Evolutionary conservation across 1,284 basidiomycete species (phyloP), one percentile per base, ranked within the genome.

Genomic region (Pseudozyma tsukubaensis): DNA sequence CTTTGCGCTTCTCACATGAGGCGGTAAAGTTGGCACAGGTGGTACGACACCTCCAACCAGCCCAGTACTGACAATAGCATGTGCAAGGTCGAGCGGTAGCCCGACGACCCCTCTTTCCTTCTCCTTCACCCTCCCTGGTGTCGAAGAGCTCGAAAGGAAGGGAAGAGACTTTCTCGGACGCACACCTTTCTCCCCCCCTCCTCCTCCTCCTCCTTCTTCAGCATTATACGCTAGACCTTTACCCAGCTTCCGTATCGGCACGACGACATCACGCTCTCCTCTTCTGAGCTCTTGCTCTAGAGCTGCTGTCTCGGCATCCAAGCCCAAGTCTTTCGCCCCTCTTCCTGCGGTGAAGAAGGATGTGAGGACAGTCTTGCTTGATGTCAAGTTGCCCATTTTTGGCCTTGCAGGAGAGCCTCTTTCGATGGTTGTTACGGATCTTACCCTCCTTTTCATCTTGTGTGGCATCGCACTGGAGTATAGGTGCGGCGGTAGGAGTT

Each of bases 221-320:
- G 56, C 16, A 12, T 54, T 45, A 39, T 37, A 58, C 1, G 67
- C 60, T 1, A 63, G 35, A 18, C 67, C 67, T 49, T 63, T 69
- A 14, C 67, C 67, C 0, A 69, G 9, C 13, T 49, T 69, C 5
- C 47, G 36, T 9, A 69, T 69, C 10, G 37, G 19, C 19, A 47
- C 36, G 7, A 34, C 14, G 37, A 12, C 37, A 39, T 39, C 37
- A 8, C 36, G 19, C 34, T 13, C 14, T 16, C 19, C n/a, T 6
- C 5, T 5, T 12, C 18, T 37, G 18, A 6, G 12, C 19, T 13
- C 35, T 37, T 37, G 49, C 19, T 40, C 14, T 6, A 35, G n/a
- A n/a, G 10, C 18, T 19, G 48, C 18, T 39, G 12, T 12, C 11
- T 36, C 53, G 6, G 13, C 21, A 21, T 45, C 43, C 32, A 48